Conservation (phyloP, 192 early-diverging fungal genomes). For the Backusella westeae region DNA sequence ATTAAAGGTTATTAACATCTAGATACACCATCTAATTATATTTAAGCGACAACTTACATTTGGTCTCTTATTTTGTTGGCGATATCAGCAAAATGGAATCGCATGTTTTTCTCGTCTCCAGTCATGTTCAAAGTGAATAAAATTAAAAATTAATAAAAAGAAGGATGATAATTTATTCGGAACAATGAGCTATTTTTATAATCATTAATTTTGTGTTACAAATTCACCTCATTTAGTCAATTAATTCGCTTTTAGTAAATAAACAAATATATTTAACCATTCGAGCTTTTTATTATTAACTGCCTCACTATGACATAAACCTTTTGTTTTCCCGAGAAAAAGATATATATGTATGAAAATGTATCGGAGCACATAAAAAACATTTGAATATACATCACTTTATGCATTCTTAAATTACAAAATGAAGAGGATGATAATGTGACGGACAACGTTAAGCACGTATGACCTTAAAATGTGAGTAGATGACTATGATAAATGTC, state of each 20-base stretch:
- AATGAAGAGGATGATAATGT: neutral
- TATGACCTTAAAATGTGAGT: slow-evolving; percentile 4
- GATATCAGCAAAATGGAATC: neutral
- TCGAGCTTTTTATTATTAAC: neutral
- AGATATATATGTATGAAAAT: neutral
- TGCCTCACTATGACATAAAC: neutral
- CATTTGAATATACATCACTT: neutral
- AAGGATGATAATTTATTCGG: neutral
- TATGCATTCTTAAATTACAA: neutral
- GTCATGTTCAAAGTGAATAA: neutral
- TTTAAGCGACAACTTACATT: neutral
- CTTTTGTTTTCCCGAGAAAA: neutral
- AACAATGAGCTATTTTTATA: slow-evolving; percentile 2
- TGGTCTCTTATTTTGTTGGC: neutral
- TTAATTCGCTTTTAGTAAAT: neutral
- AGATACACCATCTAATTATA: neutral
- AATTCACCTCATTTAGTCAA: neutral
- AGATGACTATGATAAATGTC: neutral
- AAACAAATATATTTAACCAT: neutral
- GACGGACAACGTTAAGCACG: neutral
- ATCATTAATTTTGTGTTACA: neutral
- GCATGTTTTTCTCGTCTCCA: neutral
- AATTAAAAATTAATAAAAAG: neutral
- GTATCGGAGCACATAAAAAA: neutral
- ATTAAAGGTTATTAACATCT: neutral